Evolutionary conservation across 1,284 basidiomycete genomes (phyloP), one percentile per base, ranked within the genome.

Genomic region (Cutaneotrichosporon mucoides): DNA sequence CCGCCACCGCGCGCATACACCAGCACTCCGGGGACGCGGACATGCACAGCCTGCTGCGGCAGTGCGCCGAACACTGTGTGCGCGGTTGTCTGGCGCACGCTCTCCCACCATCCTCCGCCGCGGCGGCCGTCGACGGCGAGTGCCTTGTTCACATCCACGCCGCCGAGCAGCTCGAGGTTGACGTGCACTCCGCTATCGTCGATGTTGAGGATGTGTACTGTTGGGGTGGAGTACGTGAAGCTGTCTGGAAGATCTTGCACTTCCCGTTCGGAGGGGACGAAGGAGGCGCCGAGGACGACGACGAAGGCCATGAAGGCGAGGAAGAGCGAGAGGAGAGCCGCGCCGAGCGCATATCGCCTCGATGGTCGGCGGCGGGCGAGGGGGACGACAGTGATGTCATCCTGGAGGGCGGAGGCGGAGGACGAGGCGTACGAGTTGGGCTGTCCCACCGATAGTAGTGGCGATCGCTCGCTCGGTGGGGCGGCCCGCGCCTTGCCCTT

Each of bases 51-150:
- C 46, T 56, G 53, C 4, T 47, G 48, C 0, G 61, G 53, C 8
- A 73, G 43, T 3, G 56, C 57, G 6, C 61, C 58, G 24, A 73
- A 24, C 0, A 61, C 53, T 34, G 55, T 56, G 53, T 65, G 61
- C 3, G 68, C 73, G 1, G 66, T 57, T 4, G 37, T 64, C 6
- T 61, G 58, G 15, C 76, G 59, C 9, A 76, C 33, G 3, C 50
- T 15, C 48, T 76, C 72, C 77, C 77, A 79, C 76, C 76, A 77
- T 0, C 42, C 65, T 3, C 68, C 66, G 5, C 73, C 75, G 24
- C 58, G 55, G 5, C 70, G 46, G 6, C 44, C 53, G 11, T 68
- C 61, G 8, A 76, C 58, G 0, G 72, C 74, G 6, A 78, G 57
- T 0, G 69, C 70, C 1, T 46, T 38, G 57, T 78, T 71, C 0